Conservation (phyloP, 139 green algal species). For the Chlamydomonas sp. region DNA sequence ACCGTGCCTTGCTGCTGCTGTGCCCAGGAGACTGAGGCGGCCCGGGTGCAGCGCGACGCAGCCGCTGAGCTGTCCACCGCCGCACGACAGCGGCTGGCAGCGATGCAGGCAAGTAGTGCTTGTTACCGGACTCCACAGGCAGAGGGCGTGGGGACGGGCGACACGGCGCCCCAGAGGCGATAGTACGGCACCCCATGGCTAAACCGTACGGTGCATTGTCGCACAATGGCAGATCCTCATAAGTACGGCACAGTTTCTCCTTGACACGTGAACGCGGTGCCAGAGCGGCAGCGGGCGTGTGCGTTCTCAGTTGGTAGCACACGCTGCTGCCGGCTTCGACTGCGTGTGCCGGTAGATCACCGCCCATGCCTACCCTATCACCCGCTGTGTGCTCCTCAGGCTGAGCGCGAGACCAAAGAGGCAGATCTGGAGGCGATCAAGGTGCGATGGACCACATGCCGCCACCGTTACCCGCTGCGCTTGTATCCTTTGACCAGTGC, state of each 20-base stretch:
- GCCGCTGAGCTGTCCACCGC: conserved; percentile 18
- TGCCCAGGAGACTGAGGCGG: not conserved
- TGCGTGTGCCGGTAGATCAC: not conserved
- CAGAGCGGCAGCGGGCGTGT: too few species aligned
- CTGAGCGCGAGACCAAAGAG: conserved; percentile 20
- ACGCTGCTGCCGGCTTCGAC: not conserved
- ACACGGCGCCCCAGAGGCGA: too few species aligned
- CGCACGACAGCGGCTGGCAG: not conserved
- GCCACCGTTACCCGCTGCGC: not conserved
- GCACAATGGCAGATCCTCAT: too few species aligned
- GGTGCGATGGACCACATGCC: not conserved
- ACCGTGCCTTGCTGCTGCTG: too few species aligned
- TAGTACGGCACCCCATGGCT: too few species aligned
- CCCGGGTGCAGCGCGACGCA: conserved; percentile 13
- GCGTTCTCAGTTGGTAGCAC: not conserved
- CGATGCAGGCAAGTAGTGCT: not conserved
- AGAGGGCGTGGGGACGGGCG: too few species aligned
- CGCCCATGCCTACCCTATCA: not conserved
- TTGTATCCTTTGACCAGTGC: not conserved
- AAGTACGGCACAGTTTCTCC: too few species aligned
- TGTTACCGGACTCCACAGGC: not conserved
- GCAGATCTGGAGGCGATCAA: conserved; percentile 5
- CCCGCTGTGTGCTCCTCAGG: not conserved
- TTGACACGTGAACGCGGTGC: too few species aligned
- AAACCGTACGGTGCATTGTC: too few species aligned